Percentiles rank a stretch among this genome's conserved stretches.
Conservation (phyloP, 2,329 filamentous ascomycete species). For the Tolypocladium amazonense region DNA sequence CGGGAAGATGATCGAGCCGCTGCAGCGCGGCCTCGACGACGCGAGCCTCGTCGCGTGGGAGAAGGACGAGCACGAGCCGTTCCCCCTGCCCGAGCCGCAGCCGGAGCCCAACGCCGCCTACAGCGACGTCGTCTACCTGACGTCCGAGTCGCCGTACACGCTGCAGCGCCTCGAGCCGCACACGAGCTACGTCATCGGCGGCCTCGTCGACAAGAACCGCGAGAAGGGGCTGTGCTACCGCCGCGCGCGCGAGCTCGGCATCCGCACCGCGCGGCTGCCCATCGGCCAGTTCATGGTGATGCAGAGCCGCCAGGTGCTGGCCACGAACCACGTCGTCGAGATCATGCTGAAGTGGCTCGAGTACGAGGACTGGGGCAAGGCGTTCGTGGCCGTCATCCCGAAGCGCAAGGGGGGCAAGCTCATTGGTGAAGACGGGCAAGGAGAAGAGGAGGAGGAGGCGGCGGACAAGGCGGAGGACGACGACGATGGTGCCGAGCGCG, state of each 20-base stretch:
- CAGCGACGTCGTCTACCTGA: conserved; percentile 66
- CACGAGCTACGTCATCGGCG: conserved; percentile 87
- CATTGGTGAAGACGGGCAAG: conserved; percentile 26
- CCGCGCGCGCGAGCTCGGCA: conserved; percentile 59
- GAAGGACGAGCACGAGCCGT: conserved; percentile 19
- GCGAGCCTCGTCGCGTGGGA: conserved; percentile 15
- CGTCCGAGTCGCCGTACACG: conserved; percentile 81
- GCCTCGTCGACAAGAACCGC: conserved; percentile 90
- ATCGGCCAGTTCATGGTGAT: conserved; percentile 95
- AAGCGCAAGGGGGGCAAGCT: conserved; percentile 76
- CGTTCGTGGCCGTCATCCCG: conserved; percentile 81
- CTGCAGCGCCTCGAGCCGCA: conserved; percentile 76
- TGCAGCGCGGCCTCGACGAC: conserved; percentile 29
- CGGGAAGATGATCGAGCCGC: conserved; percentile 50
- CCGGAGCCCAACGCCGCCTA: conserved; percentile 20
- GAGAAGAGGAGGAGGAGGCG: conserved; percentile 14
- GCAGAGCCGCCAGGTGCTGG: conserved; percentile 73
- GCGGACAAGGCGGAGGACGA: conserved; percentile 9
- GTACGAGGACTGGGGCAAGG: conserved; percentile 79
- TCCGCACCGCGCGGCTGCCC: conserved; percentile 82
- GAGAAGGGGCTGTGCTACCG: conserved; percentile 92
- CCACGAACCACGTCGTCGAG: conserved; percentile 93
- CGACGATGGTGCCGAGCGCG: conserved; percentile 3
- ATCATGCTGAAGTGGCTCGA: conserved; percentile 95
- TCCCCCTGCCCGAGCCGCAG: conserved; percentile 22